A percentile compares a stretch with the other conserved stretches of the same genome.
Conservation (phyloP, 1,139 yeast genomes). For the Candida glucosophila region DNA sequence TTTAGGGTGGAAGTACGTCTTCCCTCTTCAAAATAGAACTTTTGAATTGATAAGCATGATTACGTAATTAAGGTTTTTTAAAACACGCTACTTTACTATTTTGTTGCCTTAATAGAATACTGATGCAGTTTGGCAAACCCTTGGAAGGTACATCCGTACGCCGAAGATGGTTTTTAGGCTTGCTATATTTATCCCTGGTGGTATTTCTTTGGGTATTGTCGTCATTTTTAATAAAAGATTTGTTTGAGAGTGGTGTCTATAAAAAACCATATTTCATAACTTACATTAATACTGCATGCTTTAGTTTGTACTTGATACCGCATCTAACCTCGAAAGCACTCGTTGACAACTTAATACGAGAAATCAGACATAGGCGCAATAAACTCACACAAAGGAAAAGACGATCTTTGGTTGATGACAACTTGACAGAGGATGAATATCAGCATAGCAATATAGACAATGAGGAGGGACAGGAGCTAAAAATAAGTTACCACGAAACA, state of each 20-base stretch:
- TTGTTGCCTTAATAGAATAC: background rate
- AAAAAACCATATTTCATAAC: constrained; percentile 92
- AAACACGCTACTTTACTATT: too few species aligned
- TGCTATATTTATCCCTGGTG: constrained; percentile 62
- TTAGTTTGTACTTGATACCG: constrained; percentile 69
- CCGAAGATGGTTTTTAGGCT: constrained; percentile 68
- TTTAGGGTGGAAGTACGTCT: too few species aligned
- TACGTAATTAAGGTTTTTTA: too few species aligned
- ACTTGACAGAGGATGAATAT: constrained; percentile 10
- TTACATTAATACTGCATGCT: constrained; percentile 81
- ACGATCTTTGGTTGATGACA: too few species aligned
- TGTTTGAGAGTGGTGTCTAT: constrained; percentile 61
- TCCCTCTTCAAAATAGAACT: too few species aligned
- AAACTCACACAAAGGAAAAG: too few species aligned
- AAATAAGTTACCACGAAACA: constrained; percentile 37
- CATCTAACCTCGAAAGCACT: constrained; percentile 27
- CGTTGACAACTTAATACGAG: background rate
- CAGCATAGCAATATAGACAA: constrained; percentile 11
- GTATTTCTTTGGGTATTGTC: constrained; percentile 84
- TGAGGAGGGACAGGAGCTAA: constrained; percentile 9
- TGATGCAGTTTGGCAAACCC: constrained; percentile 2
- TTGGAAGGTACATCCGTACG: constrained; percentile 14
- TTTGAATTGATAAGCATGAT: too few species aligned
- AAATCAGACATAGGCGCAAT: constrained; percentile 1
- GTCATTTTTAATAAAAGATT: constrained; percentile 67